Conservation (phyloP, 2,329 filamentous ascomycete species). For the Fusarium caatingaense region DNA sequence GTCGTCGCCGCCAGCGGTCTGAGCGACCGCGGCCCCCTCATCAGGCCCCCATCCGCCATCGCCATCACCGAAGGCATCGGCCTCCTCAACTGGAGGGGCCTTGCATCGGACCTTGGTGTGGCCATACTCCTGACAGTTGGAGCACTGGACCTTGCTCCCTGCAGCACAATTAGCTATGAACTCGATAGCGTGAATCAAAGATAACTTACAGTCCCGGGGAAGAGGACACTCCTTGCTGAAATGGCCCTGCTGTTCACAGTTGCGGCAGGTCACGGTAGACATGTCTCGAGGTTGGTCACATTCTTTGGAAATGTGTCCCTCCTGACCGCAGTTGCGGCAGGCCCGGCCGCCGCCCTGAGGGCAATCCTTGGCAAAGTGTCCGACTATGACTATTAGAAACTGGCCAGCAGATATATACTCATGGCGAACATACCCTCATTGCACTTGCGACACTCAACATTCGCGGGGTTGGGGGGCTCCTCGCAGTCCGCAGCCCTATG, state of each 20-base stretch:
- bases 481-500: constrained; percentile 64
- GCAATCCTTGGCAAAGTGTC: constrained; percentile 73
- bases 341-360: constrained; percentile 67
- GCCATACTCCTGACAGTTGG: constrained; percentile 54
- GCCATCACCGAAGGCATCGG: constrained; percentile 24
- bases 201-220: constrained; percentile 57
- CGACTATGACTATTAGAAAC: constrained; percentile 54
- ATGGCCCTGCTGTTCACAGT: constrained; percentile 71
- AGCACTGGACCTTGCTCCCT: constrained; percentile 56
- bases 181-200: not conserved
- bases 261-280: constrained; percentile 66
- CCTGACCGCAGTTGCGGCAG: constrained; percentile 72
- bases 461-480: constrained; percentile 70
- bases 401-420: not conserved
- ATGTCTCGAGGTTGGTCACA: constrained; percentile 61
- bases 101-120: constrained; percentile 56
- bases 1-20: constrained; percentile 7
- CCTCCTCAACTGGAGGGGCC: constrained; percentile 41
- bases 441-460: constrained; percentile 75
- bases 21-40: constrained; percentile 10
- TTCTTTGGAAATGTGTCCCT: constrained; percentile 67
- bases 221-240: constrained; percentile 71
- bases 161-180: constrained; percentile 29
- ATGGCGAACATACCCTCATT: constrained; percentile 63
- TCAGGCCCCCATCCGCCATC: constrained; percentile 18